These are phyloP conservation scores for Tanacetum coccineum DNA, from an alignment of 129 eudicot genomes.

Conservation along the genomic window DNA sequence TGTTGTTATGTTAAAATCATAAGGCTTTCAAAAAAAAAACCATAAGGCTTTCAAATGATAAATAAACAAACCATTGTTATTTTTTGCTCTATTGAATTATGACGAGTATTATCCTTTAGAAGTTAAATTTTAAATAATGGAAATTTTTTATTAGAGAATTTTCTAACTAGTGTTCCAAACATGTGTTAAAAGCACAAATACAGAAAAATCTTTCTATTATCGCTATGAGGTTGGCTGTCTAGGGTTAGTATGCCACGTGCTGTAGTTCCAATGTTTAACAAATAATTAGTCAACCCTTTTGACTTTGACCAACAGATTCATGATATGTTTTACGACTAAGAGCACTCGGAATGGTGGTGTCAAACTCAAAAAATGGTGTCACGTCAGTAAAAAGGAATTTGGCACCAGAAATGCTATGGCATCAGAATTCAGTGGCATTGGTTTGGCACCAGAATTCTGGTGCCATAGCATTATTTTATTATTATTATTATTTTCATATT, in stretches of 20 bases:
- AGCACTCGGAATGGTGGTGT: too few relatives aligned
- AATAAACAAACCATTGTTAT: background rate
- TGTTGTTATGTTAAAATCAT: background rate
- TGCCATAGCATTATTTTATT: too few relatives aligned
- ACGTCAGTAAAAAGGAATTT: too few relatives aligned
- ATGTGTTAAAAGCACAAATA: too few relatives aligned
- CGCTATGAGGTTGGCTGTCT: constrained; percentile 12
- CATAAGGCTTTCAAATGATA: background rate
- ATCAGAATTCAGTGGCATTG: too few relatives aligned
- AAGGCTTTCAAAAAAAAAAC: background rate
- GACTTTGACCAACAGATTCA: constrained; percentile 19
- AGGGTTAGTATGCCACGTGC: constrained; percentile 27
- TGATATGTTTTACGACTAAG: background rate
- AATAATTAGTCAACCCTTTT: constrained; percentile 15
- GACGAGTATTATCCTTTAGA: background rate
- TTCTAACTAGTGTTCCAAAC: background rate
- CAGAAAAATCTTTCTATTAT: background rate
- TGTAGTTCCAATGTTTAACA: constrained; percentile 21
- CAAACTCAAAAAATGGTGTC: too few relatives aligned
- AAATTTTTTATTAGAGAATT: background rate
- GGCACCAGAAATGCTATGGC: too few relatives aligned
- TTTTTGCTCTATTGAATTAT: background rate
- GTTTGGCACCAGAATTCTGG: too few relatives aligned
- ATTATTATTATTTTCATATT: too few relatives aligned
- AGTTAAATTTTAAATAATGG: too few relatives aligned